Evolutionary conservation across 2,329 filamentous ascomycete species (phyloP), one percentile per base, ranked within the genome.

Genomic region (Pseudogymnoascus sp.): DNA sequence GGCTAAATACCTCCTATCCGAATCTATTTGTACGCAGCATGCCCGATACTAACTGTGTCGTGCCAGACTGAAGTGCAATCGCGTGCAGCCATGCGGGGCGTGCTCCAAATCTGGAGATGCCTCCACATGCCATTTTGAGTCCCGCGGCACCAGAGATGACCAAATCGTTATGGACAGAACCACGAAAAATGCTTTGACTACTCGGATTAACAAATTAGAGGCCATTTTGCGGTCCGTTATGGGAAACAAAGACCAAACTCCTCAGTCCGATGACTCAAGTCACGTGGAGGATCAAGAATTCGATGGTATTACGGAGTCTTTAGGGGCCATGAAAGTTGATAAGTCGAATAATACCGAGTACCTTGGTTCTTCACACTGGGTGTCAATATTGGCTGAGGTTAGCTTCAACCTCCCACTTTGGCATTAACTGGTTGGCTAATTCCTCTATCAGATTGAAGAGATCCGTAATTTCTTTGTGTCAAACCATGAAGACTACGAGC

Each of bases 341-440:
- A 47, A 59, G 8, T 33, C 11, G n/a, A 61, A 50, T 30, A 37
- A 62, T 22, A 63, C 61, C 5, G 38, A 61, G 16, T 64, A 61
- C 33, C 33, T 63, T 12, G 62, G 62, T 41, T 60, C 57, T 25
- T 39, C 54, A 5, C 61, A 63, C 35, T 64, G 63, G 63, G 37
- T 64, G 4, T 64, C 63, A 12, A 64, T 64, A 12, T 58, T 64
- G 61, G 58, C 43, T 33, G 61, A 64, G 41, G 63, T 64, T 30
- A 28, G 43, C n/a, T 25, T 38, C 11, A 9, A 16, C 9, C 9
- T 12, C 18, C 22, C 37, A 25, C 9, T 38, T 7, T 57, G n/a
- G 33, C 33, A 1, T 35, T 30, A 3, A 3, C 30, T 43, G 1
- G 6, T 57, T 60, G 25, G 30, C 33, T 50, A 43, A 60, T 20